A percentile compares a stretch with the other conserved stretches of the same genome.
Evolutionary conservation across 1,139 yeast genomes (phyloP).

Genomic region (Saccharomyces hybrid): DNA sequence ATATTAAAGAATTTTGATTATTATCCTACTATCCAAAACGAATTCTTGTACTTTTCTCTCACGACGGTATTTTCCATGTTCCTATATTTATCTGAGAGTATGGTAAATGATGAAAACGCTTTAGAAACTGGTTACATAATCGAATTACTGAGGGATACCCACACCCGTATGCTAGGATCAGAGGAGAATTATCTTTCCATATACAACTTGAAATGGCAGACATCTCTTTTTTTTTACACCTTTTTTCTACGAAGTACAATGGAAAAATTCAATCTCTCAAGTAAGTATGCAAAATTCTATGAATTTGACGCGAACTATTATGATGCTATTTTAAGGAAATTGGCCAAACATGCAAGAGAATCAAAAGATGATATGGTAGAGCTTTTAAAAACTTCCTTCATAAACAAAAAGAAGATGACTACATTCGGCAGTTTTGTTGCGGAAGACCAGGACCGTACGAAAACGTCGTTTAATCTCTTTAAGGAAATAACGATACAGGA

Average conservation of each 20-base stretch:
- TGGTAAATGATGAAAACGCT: constrained; percentile 4
- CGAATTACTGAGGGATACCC: constrained; percentile 7
- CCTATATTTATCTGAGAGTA: constrained; percentile 7
- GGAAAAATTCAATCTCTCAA: constrained; percentile 8
- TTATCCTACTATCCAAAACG: constrained; percentile 8
- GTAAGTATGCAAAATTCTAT: constrained; percentile 3
- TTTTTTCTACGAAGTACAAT: constrained; percentile 11
- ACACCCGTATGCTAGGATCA: constrained; percentile 7
- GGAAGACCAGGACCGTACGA: background rate
- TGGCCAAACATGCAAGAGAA: constrained; percentile 6
- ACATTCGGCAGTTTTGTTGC: background rate
- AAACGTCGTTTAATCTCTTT: background rate
- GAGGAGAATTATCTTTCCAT: constrained; percentile 9
- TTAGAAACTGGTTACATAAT: constrained; percentile 11
- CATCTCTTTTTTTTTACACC: constrained; percentile 16
- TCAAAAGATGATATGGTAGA: background rate
- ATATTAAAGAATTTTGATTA: constrained; percentile 6
- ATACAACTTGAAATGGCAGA: constrained; percentile 20
- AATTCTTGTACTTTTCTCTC: constrained; percentile 7
- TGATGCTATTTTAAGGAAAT: constrained; percentile 7
- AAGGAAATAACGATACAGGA: background rate
- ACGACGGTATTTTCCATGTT: constrained; percentile 9
- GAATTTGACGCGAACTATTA: constrained; percentile 4
- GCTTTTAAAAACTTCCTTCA: background rate
- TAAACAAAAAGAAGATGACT: background rate